These are phyloP conservation scores for Selenicereus undatus DNA, from an alignment of 148 eudicot genomes.

Conservation along the genomic window DNA sequence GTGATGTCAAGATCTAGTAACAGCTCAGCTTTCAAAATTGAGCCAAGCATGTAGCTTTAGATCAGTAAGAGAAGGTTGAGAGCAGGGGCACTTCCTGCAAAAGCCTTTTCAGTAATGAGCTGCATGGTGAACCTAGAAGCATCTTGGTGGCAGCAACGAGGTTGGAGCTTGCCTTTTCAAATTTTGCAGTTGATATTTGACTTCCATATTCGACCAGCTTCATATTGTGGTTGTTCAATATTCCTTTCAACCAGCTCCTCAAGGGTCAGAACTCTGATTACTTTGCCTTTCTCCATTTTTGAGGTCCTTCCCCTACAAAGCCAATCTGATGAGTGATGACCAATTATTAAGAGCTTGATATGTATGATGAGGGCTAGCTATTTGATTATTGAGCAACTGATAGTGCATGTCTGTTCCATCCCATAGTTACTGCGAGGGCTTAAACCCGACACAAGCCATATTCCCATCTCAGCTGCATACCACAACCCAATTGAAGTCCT, in stretches of 20 bases:
- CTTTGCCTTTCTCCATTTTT: background rate
- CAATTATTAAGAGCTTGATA: background rate
- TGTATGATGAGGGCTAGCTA: background rate
- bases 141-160: background rate
- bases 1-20: constrained; percentile 3
- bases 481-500: background rate
- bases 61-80: background rate
- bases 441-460: background rate
- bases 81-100: background rate
- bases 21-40: background rate
- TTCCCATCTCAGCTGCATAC: background rate
- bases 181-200: background rate
- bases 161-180: background rate
- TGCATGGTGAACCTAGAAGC: background rate
- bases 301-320: no score
- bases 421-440: no score
- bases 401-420: no score
- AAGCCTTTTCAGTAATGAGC: background rate
- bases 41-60: background rate
- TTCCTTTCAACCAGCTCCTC: background rate
- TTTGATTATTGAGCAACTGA: no score
- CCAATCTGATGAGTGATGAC: no score
- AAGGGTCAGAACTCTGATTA: background rate
- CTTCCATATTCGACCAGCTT: background rate
- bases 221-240: background rate